Conservation (phyloP, 2,329 filamentous ascomycete species). For the Trichoderma sp. region DNA sequence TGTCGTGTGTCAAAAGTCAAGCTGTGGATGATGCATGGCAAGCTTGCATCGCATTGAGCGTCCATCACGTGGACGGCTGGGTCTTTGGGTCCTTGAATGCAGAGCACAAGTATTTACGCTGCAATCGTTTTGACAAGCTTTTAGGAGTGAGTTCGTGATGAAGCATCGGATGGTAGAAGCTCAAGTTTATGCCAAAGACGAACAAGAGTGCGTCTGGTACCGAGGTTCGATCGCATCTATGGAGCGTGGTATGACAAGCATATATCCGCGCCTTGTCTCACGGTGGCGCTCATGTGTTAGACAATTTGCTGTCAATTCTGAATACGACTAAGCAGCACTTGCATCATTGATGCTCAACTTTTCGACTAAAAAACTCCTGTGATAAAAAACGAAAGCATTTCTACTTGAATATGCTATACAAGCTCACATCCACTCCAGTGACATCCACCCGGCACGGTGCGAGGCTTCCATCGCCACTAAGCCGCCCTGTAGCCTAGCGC, state of each 20-base stretch:
- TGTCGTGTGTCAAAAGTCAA: not conserved
- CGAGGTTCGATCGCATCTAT: not conserved
- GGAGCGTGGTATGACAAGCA: not conserved
- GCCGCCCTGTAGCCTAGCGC: constrained; percentile 14
- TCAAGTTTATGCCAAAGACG: not conserved
- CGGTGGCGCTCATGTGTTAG: constrained; percentile 21
- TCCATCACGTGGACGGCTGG: constrained; percentile 11
- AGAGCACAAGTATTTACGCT: not conserved
- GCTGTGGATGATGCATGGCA: not conserved
- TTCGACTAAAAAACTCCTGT: not conserved
- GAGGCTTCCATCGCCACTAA: constrained; percentile 8
- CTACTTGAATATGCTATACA: not conserved
- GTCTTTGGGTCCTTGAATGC: not conserved
- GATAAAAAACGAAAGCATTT: not conserved
- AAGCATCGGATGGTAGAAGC: not conserved
- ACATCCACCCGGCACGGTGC: not conserved
- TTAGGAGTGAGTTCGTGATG: not conserved
- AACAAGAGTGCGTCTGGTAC: not conserved
- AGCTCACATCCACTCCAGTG: not conserved
- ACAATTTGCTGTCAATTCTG: constrained; percentile 15
- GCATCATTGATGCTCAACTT: not conserved
- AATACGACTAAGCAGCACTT: not conserved
- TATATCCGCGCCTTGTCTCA: not conserved
- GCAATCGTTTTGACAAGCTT: not conserved
- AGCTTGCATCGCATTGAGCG: constrained; percentile 9